Evolutionary conservation across 345 rosid species (phyloP).

Genomic region (Bruguiera parviflora): DNA sequence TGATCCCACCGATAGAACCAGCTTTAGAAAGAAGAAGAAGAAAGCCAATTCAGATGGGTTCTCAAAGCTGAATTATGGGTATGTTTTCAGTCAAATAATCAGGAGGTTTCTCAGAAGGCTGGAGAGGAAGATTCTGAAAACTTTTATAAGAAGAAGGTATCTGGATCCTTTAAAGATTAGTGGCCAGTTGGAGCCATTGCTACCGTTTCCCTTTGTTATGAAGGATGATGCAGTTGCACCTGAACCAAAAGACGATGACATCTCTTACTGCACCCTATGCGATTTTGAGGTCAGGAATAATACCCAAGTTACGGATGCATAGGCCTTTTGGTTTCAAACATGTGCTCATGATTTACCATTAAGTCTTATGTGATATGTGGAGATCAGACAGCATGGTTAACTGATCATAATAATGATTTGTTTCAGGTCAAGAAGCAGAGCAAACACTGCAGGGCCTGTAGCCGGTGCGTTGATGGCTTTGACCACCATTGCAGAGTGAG

Average conservation of each 20-base stretch:
- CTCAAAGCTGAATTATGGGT: constrained; percentile 63
- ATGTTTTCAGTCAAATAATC: constrained; percentile 68
- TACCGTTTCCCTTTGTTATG: constrained; percentile 80
- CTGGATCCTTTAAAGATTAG: constrained; percentile 68
- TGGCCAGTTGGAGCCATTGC: constrained; percentile 68
- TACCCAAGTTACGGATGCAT: not conserved
- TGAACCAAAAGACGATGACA: constrained; percentile 63
- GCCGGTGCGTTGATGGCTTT: constrained; percentile 95
- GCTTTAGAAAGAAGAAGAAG: constrained; percentile 55
- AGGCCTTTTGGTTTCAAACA: not conserved
- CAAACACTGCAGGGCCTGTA: constrained; percentile 94
- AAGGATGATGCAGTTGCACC: constrained; percentile 78
- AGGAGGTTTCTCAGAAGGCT: constrained; percentile 69
- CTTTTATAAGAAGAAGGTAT: constrained; percentile 72
- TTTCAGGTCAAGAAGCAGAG: constrained; percentile 83
- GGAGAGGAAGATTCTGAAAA: constrained; percentile 81
- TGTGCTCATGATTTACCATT: not conserved
- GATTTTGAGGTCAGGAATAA: constrained; percentile 63
- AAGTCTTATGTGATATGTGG: not conserved
- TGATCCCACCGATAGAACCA: constrained; percentile 87
- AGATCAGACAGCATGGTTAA: not conserved
- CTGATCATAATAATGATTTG: not conserved
- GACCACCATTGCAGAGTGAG: constrained; percentile 98
- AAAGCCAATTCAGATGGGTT: constrained; percentile 46
- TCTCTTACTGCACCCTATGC: constrained; percentile 79